Base-by-base conservation (phyloP, 805 yeast species). In the Torulaspora maleeae region DNA sequence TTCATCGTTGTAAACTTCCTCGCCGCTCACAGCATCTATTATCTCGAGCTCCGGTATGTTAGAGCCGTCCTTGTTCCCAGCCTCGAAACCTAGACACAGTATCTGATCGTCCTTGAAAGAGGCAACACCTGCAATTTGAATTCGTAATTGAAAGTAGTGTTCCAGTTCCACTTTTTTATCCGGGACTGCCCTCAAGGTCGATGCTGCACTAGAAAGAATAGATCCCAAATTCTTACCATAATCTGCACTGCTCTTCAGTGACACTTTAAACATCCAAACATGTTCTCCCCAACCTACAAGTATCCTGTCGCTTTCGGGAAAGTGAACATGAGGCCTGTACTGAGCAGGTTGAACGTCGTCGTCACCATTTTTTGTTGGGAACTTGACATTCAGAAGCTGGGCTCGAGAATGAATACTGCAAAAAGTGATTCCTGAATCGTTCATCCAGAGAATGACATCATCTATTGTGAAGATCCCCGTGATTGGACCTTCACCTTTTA, bases 261-360 rank as follows among this genome's bases (percentile, higher is more conserved):
- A 70, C 7, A 80, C 65, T 48, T 80, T 72, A 29, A 88, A 66
- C 16, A 75, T 68, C 95, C 95, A 90, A 2, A 91, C 71, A 51
- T 80, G 76, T 49, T 79, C 74, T 2, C 80, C 85, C 98, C 98
- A 93, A 0, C 90, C 95, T 20, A 93, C 74, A 1, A 86, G 64
- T 9, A 88, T 69, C 49, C 86, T 64, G 58, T 83, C 84, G 2
- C 74, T 66, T 54, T 82, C 95, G 0, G 82, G 79, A 43, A 74
- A 73, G 45, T 78, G 79, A 3, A 86, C 75, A 38, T 85, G 75
- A 0, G 98, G 97, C 80, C 93, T 82, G 55, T 83, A 87, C 29
- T 90, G 64, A 52, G 88, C 96, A 2, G 95, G 81, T 17, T 90
- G 70, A 4, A 52, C 44, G 2, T 51, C 48, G 16, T 55, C 45